These are phyloP conservation scores for Xylaria bambusicola DNA, from an alignment of 495 filamentous ascomycete genomes.

Conservation along the genomic window DNA sequence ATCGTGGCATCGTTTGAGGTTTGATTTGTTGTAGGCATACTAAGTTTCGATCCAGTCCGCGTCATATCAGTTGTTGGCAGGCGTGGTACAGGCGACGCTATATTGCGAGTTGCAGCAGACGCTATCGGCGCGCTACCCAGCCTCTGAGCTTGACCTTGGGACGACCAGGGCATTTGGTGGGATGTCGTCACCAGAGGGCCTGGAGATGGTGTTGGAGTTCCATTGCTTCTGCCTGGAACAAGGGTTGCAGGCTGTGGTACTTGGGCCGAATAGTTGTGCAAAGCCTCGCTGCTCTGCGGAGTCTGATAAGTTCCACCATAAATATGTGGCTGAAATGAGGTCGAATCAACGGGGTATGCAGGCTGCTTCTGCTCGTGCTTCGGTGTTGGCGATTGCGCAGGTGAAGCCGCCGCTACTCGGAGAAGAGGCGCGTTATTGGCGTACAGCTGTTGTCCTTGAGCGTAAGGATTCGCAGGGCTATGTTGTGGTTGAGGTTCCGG, in stretches of 20 bases:
- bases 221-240: conserved; percentile 2
- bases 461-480: conserved; percentile 1
- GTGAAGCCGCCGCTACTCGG: background rate
- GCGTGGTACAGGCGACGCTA: background rate
- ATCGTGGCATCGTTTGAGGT: background rate
- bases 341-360: conserved; percentile 1
- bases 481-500: conserved; percentile 5
- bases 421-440: background rate
- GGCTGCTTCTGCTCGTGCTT: conserved; percentile 4
- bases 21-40: background rate
- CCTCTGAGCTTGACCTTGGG: conserved; percentile 9
- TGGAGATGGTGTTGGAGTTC: background rate
- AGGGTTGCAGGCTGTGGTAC: background rate
- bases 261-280: background rate
- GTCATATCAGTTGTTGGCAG: background rate
- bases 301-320: conserved; percentile 4
- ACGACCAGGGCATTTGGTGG: conserved; percentile 1
- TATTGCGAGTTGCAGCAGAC: background rate
- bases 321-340: background rate
- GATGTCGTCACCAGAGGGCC: background rate
- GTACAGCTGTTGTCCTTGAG: conserved; percentile 16
- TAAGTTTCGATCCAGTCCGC: background rate
- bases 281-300: background rate
- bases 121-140: conserved; percentile 1
- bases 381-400: background rate